Conservation (phyloP, 2,329 filamentous ascomycete species). For the Aureobasidium pullulans region DNA sequence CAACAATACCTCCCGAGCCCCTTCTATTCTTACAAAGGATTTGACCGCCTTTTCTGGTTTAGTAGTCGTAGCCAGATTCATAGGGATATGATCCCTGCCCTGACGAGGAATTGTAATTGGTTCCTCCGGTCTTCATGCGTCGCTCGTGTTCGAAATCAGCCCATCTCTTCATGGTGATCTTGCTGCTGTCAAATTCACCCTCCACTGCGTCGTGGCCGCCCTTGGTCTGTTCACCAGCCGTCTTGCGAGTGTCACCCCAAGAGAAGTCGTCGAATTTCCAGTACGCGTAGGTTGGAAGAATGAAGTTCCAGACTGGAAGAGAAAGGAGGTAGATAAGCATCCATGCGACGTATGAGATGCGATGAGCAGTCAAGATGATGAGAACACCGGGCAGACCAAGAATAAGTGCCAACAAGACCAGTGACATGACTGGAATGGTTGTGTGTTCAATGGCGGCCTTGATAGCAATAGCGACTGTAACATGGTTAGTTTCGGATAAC, state of each 20-base stretch:
- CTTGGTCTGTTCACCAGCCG: slow-evolving; percentile 79
- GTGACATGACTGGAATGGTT: slow-evolving; percentile 73
- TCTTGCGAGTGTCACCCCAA: slow-evolving; percentile 97
- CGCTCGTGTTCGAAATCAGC: slow-evolving; percentile 77
- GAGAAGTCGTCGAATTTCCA: slow-evolving; percentile 99
- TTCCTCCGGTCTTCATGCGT: slow-evolving; percentile 15
- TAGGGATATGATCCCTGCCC: slow-evolving; percentile 1
- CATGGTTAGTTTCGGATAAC: slow-evolving; percentile 23
- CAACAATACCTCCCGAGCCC: neutral
- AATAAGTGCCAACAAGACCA: slow-evolving; percentile 82
- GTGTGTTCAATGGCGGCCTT: slow-evolving; percentile 50
- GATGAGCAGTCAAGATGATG: slow-evolving; percentile 88
- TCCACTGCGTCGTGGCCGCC: slow-evolving; percentile 64
- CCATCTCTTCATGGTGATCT: slow-evolving; percentile 99
- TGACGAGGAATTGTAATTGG: neutral
- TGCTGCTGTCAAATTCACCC: slow-evolving; percentile 95
- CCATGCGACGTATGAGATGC: slow-evolving; percentile 86
- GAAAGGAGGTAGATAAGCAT: slow-evolving; percentile 94
- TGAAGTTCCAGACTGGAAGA: slow-evolving; percentile 94
- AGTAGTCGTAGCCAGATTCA: neutral
- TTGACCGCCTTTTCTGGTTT: neutral
- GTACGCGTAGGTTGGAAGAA: slow-evolving; percentile 88
- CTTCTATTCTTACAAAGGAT: neutral
- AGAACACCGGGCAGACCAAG: slow-evolving; percentile 87
- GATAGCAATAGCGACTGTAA: slow-evolving; percentile 74